Conservation (phyloP, 371 early-diverging fungal species). For the Mortierella sp. region DNA sequence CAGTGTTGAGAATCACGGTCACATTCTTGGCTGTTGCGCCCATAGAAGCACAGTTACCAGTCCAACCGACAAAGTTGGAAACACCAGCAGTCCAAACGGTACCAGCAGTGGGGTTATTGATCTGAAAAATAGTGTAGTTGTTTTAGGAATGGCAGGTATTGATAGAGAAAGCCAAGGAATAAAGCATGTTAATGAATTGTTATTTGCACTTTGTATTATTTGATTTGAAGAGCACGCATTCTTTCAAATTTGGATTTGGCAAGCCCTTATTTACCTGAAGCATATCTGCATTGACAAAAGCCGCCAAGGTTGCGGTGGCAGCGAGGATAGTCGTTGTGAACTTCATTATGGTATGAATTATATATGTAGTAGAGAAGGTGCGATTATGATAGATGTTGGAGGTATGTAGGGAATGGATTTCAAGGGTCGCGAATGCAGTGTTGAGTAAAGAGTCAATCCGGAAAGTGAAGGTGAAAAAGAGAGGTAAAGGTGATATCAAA, state of each 20-base stretch:
- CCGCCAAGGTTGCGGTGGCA: constrained; percentile 32
- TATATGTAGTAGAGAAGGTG: neutral
- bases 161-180: neutral
- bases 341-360: constrained; percentile 27
- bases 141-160: neutral
- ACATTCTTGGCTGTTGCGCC: constrained; percentile 44
- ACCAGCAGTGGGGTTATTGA: constrained; percentile 53
- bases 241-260: neutral
- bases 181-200: neutral
- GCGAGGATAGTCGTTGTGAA: constrained; percentile 31
- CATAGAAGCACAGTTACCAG: constrained; percentile 48
- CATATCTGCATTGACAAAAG: constrained; percentile 46
- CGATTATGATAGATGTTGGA: neutral
- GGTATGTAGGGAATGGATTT: neutral
- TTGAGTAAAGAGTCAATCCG: neutral
- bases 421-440: neutral
- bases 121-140: constrained; percentile 6
- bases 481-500: neutral
- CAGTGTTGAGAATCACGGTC: constrained; percentile 47
- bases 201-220: neutral
- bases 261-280: constrained; percentile 38
- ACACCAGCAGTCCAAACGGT: constrained; percentile 49
- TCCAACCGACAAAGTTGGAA: constrained; percentile 52
- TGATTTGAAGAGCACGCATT: neutral
- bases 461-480: neutral